phyloP scores from a whole-genome alignment of 257 asterid genomes.

The Asclepias syriaca region DNA sequence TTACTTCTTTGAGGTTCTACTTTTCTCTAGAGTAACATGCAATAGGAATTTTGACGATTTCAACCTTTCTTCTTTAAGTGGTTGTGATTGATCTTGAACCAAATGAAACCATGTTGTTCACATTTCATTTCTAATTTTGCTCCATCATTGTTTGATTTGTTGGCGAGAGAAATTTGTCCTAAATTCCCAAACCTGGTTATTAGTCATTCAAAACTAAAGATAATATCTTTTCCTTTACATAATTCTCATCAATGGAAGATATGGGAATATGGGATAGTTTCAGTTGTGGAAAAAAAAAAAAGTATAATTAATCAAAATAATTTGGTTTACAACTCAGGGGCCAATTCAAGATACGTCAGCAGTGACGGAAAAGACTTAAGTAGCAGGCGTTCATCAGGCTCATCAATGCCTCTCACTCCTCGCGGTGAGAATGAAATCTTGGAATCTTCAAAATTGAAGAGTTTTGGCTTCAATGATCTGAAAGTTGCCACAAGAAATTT shows the following conservation, averaged over 20 bases:
- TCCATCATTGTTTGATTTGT: background rate
- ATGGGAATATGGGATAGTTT: background rate
- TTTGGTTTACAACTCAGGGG: conserved; percentile 8
- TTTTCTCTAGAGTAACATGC: background rate
- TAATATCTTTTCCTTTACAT: too few relatives aligned
- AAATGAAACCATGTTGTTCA: background rate
- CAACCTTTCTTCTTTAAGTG: background rate
- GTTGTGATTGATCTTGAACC: background rate
- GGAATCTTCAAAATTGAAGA: conserved; percentile 53
- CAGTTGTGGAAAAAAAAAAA: too few relatives aligned
- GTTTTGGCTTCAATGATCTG: conserved; percentile 52
- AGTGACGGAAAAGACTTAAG: conserved; percentile 25
- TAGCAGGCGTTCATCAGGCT: conserved; percentile 40
- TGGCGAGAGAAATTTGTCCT: too few relatives aligned
- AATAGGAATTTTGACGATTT: background rate
- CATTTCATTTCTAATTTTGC: background rate
- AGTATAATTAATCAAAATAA: background rate
- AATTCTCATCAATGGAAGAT: background rate
- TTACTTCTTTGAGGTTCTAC: background rate
- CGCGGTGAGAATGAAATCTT: conserved; percentile 56
- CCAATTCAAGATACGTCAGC: conserved; percentile 19
- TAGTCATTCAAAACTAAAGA: background rate
- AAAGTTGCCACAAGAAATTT: conserved; percentile 73
- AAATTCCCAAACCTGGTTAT: background rate
- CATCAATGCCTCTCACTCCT: conserved; percentile 55